Conservation (phyloP, 768 basidiomycete species). For the Holtermannia corniformis region DNA sequence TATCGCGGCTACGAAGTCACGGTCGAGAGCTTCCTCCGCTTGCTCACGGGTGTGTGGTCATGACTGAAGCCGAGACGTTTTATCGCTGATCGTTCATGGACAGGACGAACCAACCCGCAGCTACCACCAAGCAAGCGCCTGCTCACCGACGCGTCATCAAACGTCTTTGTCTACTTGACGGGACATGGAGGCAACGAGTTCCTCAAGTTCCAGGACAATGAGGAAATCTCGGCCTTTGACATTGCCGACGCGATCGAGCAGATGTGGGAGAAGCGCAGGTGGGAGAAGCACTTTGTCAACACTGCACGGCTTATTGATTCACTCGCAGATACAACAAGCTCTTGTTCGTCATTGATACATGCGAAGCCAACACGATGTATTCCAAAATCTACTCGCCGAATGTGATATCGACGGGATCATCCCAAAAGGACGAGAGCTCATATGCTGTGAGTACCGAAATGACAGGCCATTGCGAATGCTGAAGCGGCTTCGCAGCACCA, state of each 20-base stretch:
- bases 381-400: conserved; percentile 87
- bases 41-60: conserved; percentile 65
- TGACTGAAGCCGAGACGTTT: not conserved
- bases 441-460: conserved; percentile 69
- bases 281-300: conserved; percentile 12
- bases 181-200: conserved; percentile 98
- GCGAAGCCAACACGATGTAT: conserved; percentile 94
- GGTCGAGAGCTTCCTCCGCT: conserved; percentile 86
- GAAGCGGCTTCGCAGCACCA: conserved; percentile 54
- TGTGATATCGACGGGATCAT: conserved; percentile 82
- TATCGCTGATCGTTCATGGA: not conserved
- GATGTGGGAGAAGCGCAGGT: conserved; percentile 97
- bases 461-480: not conserved
- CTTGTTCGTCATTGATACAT: conserved; percentile 97
- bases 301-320: not conserved
- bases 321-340: conserved; percentile 81
- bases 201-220: conserved; percentile 97
- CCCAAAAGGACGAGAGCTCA: conserved; percentile 73
- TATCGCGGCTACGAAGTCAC: conserved; percentile 97
- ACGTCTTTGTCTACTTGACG: conserved; percentile 96
- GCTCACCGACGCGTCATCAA: conserved; percentile 77
- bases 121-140: conserved; percentile 87
- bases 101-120: conserved; percentile 74
- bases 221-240: conserved; percentile 93
- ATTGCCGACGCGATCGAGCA: conserved; percentile 97